Base-by-base conservation (phyloP, 495 filamentous ascomycete genomes). In the Tuber melanosporum region DNA sequence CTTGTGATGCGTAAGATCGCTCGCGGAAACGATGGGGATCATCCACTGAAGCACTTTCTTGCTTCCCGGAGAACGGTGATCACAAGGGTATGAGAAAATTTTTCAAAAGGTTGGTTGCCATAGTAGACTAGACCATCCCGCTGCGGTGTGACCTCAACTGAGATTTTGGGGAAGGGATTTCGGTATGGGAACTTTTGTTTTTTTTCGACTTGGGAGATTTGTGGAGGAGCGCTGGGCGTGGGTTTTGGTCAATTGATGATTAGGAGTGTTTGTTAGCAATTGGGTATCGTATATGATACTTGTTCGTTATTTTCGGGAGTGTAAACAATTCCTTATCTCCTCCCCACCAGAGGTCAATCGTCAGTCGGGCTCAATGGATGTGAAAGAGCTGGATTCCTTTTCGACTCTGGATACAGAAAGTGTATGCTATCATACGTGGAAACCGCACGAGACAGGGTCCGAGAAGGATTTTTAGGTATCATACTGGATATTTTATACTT, bases 11-110 rank as follows among this genome's bases (percentile, higher is more conserved):
- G 57, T 66, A 26, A 66, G 17, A 66, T 66, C 26, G 19, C 57
- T 66, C 14, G 57, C 14, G 15, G 57, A 36, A 36, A 36, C 36
- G 26, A 36, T 36, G 10, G 26, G 36, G 57, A 66, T 66, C 57
- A 36, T 12, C 47, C n/a, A 20, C 22, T 52, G 6, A 52, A 52
- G 20, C 22, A 45, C 57, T 32, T 36, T 19, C 57, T 26, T 66
- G 57, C 4, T 66, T 66, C 32, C 26, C 57, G 57, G 17, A 36
- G 36, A 66, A 36, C 14, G 57, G 26, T 66, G 26, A 66, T 36
- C 57, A 66, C 57, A 66, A 36, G 57, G 57, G 57, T 26, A 14
- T 66, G 57, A 66, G 57, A 66, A 66, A 36, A 66, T 36, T 66
- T 57, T 66, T 66, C 57, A 66, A 36, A 19, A 2, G 57, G 57